Evolutionary conservation across 2,329 filamentous ascomycete species (phyloP), one percentile per base, ranked within the genome.

Genomic region (Beauveria sp.): DNA sequence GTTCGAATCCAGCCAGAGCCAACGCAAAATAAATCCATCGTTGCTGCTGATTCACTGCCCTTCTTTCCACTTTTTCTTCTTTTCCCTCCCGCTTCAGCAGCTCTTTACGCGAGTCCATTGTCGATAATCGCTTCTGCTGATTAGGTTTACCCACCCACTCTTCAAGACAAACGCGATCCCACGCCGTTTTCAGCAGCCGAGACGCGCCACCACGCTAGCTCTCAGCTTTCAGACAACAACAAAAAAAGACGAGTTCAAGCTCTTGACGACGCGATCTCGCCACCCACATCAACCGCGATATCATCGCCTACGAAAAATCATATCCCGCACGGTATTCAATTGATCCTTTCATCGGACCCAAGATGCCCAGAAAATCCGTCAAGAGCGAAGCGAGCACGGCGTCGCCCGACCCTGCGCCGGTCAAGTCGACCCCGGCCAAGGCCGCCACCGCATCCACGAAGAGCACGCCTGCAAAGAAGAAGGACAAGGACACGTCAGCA

Each of bases 361-460:
- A 55, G 18, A 61, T 61, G 60, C 42, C 60, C 31, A 55, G 52
- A 56, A 54, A 55, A 58, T 50, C 60, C 20, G 20, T 20, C 54
- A 62, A 62, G 42, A 58, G 60, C 54, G 60, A 62, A 20, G 49
- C 56, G 20, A 42, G 53, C 60, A 58, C 52, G 45, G 31, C 60
- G 10, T 62, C 60, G 53, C 54, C 60, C 2, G 53, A 57, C 16
- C 60, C 60, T 28, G 60, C 60, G 18, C 20, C 52, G 7, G 28
- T 24, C 42, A 56, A 43, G 45, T 45, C 60, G 38, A 60, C 48
- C 9, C 40, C 49, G 5, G 38, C 48, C 48, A 60, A 54, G 26
- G 12, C 22, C 14, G 8, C 51, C 14, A n/a, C 55, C 14, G 16
- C 53, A 24, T 45, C 58, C 16, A 26, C 46, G 18, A 49, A 22